Evolutionary conservation across 148 eudicot species (phyloP), one percentile per base, ranked within the genome.

Genomic region (Cornus kousa): DNA sequence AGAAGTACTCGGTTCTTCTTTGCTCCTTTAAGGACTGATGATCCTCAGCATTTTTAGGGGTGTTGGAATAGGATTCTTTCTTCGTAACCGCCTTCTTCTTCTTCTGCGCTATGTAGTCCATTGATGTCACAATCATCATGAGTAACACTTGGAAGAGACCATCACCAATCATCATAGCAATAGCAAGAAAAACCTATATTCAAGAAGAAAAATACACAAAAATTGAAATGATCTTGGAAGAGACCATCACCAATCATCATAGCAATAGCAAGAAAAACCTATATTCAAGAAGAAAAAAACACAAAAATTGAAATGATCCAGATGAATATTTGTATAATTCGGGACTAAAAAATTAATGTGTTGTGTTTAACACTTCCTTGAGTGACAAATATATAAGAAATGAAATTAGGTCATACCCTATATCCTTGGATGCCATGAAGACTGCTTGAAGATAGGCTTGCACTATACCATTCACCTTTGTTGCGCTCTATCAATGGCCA

Each of bases 371-470:
- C 37, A 35, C 37, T 35, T 35, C 37, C 4, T 1, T 35, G 5
- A 43, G 10, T 43, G 10, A 43, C 9, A 43, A 43, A 3, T 43
- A 43, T 43, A 43, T 43, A 43, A 9, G 7, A 43, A 43, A 43
- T 43, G 48, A 43, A 43, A 43, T 43, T 6, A 9, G 19, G 39
- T 60, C 65, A 24, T 82, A 86, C 88, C 82, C 84, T 78, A 66
- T 86, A 86, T 74, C 88, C 88, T 67, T 83, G 82, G 48, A 86
- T 66, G 76, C 88, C 88, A 76, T 80, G 86, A 59, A 86, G 84
- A 64, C 80, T 80, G 68, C 73, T 83, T 19, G 68, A 6, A 0
- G 75, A 2, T 48, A 80, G 40, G 24, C 72, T 68, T 75, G 83
- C 78, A 10, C 62, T 67, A 37, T 80, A 83, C 86, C 86, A 83